phyloP scores from a whole-genome alignment of 2,329 filamentous ascomycete genomes.

The Saccharata proteae region DNA sequence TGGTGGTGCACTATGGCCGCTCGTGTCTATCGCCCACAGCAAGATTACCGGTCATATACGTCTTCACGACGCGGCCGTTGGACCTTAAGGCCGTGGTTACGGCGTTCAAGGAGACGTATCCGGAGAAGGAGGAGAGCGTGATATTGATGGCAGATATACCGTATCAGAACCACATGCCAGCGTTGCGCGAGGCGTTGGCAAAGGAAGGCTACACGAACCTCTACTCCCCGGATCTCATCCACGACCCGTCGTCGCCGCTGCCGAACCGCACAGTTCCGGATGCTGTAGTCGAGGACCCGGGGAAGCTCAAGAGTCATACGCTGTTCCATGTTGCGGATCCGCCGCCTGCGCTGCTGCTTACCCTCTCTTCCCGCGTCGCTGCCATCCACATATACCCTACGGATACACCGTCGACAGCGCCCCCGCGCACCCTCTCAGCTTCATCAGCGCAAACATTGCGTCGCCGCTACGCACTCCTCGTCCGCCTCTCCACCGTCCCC shows the following conservation, averaged over 20 bases:
- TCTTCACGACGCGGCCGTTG: constrained; percentile 68
- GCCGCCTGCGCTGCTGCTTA: constrained; percentile 71
- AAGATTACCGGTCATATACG: constrained; percentile 74
- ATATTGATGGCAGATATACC: constrained; percentile 84
- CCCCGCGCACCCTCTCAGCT: constrained; percentile 29
- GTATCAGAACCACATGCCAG: constrained; percentile 61
- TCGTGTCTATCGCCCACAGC: constrained; percentile 86
- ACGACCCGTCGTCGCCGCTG: constrained; percentile 66
- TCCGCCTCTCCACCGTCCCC: constrained; percentile 65
- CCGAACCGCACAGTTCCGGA: constrained; percentile 67
- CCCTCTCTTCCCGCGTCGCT: constrained; percentile 69
- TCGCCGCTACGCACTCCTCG: constrained; percentile 77
- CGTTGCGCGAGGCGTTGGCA: constrained; percentile 43
- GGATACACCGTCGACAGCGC: constrained; percentile 7
- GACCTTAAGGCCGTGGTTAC: constrained; percentile 45
- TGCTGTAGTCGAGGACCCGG: constrained; percentile 31
- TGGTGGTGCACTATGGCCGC: constrained; percentile 87
- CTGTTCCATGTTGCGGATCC: constrained; percentile 80
- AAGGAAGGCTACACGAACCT: constrained; percentile 57
- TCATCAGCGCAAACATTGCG: constrained; percentile 52
- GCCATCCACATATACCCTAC: constrained; percentile 69
- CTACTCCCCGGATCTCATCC: constrained; percentile 58
- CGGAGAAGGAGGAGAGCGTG: constrained; percentile 49
- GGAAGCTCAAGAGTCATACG: constrained; percentile 51
- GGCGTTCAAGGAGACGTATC: constrained; percentile 59